Conservation (phyloP, 768 basidiomycete species). For the Tubosaeta sp. region DNA sequence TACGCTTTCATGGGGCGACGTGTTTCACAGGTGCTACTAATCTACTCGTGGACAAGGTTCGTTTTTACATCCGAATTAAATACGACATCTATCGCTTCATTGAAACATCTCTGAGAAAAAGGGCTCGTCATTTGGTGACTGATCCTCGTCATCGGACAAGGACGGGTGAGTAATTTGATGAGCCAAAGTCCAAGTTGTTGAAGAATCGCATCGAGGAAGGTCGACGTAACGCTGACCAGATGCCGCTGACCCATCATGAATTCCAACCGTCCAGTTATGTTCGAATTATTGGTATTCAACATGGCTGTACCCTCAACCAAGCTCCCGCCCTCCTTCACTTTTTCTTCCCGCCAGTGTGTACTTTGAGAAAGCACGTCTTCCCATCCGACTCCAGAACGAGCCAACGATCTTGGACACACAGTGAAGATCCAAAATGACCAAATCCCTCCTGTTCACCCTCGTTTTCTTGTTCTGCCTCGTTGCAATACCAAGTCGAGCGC, state of each 20-base stretch:
- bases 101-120: conserved; percentile 1
- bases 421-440: conserved; percentile 9
- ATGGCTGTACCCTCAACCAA: background rate
- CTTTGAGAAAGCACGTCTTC: background rate
- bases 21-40: too few relatives aligned
- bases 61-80: too few relatives aligned
- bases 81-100: too few relatives aligned
- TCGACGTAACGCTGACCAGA: background rate
- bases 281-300: conserved; percentile 2
- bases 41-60: too few relatives aligned
- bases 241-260: conserved; percentile 1
- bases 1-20: too few relatives aligned
- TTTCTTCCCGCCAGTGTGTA: background rate
- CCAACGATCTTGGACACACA: background rate
- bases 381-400: background rate
- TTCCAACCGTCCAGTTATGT: conserved; percentile 8
- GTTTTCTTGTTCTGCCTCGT: conserved; percentile 9
- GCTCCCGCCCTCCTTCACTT: background rate
- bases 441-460: conserved; percentile 5
- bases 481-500: background rate
- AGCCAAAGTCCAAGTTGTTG: too few relatives aligned
- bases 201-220: background rate
- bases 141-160: conserved; percentile 8
- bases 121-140: conserved; percentile 8
- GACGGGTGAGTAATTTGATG: background rate